Evolutionary conservation across 192 early-diverging fungal species (phyloP).

Genomic region (Kappamyces sp.): DNA sequence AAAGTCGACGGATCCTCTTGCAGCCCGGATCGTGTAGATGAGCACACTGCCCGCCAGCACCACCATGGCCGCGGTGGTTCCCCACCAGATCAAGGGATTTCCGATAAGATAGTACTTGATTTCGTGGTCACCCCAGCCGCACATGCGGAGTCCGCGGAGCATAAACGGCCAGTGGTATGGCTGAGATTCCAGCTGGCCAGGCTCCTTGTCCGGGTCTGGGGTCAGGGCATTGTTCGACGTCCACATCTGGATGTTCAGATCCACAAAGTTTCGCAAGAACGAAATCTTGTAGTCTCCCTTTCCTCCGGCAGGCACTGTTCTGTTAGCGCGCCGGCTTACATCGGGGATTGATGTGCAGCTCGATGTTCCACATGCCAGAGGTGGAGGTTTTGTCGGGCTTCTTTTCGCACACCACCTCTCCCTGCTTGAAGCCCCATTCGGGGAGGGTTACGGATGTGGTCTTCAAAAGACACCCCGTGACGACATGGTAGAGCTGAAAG

Average conservation of each 20-base stretch:
- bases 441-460: conserved; percentile 73
- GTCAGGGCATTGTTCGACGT: conserved; percentile 91
- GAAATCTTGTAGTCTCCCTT: conserved; percentile 57
- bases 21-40: conserved; percentile 58
- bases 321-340: conserved; percentile 34
- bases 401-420: conserved; percentile 84
- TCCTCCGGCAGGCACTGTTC: conserved; percentile 66
- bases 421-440: conserved; percentile 95
- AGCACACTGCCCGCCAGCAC: conserved; percentile 37
- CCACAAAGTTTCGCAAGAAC: conserved; percentile 80
- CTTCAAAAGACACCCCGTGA: conserved; percentile 70
- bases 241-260: conserved; percentile 94
- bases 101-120: conserved; percentile 93
- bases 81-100: conserved; percentile 92
- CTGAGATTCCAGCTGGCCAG: conserved; percentile 67
- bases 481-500: conserved; percentile 71
- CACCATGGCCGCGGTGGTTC: conserved; percentile 46
- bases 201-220: conserved; percentile 85
- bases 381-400: conserved; percentile 39
- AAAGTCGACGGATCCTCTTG: conserved; percentile 60
- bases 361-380: conserved; percentile 88
- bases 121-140: conserved; percentile 77
- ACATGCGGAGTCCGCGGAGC: conserved; percentile 85
- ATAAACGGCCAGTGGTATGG: conserved; percentile 89
- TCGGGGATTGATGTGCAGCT: conserved; percentile 72